Base-by-base conservation (phyloP, 208 protist genomes). In the Leishmania major region DNA sequence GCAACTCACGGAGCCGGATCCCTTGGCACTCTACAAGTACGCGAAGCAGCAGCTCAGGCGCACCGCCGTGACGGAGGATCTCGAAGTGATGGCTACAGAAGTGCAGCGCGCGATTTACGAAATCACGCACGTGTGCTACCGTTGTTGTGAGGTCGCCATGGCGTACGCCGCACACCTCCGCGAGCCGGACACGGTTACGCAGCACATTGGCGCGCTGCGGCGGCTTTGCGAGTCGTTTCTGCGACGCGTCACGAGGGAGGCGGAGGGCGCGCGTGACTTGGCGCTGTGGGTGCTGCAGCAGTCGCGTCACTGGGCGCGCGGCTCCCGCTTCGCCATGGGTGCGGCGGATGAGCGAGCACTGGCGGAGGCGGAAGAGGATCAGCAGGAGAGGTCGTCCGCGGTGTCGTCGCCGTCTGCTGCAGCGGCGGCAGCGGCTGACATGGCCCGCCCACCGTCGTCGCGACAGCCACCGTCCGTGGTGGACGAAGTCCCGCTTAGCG, bases 231-330 rank as follows among this genome's bases (percentile, higher is more conserved):
- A 87, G 71, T 40, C 74, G 25, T 88, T 92, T 78, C 53, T 94
- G 66, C 85, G 80, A 2, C 72, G 82, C 40, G 81, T 91, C 17
- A 80, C 83, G 25, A 43, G 57, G 13, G 90, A 93, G 60, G 82
- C 80, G 37, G 87, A 89, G 45, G 80, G 79, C 28, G 90, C 89
- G 22, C 77, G 79, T 22, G 85, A 94, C 55, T 72, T 96, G 37
- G 69, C 92, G 43, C 82, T 83, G 78, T 96, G 90, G 88, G 90
- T 91, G 40, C 64, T 91, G 57, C 93, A 94, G 62, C 90, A 86
- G 75, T 79, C 83, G n/a, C 60, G 47, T 37, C 62, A 86, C 75
- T 86, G 83, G 83, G 74, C 45, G 40, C 80, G 75, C 67, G 67
- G 78, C 19, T 77, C 75, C 35, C 78, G 75, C 75, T 79, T 86